Evolutionary conservation across 805 yeast genomes (phyloP).

Genomic region (Metschnikowia shivogae): DNA sequence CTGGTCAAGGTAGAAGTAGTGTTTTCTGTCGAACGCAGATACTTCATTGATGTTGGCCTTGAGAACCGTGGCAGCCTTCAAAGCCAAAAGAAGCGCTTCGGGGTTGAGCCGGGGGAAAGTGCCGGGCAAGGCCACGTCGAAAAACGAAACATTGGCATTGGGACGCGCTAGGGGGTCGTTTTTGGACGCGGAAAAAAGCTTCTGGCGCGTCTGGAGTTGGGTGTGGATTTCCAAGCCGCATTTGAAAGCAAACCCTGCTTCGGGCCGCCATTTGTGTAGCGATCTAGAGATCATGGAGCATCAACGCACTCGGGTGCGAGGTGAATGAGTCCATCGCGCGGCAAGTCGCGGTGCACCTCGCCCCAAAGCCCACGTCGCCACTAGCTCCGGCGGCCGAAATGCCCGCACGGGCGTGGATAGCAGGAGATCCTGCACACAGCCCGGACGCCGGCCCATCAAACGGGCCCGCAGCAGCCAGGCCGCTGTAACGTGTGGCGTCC

Average conservation of each 20-base stretch:
- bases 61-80: conserved; percentile 69
- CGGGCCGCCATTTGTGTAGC: conserved; percentile 16
- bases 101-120: conserved; percentile 80
- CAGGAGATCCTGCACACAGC: no score
- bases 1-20: conserved; percentile 94
- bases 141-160: conserved; percentile 67
- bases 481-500: no score
- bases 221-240: conserved; percentile 95
- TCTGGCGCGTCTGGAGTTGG: conserved; percentile 68
- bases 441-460: no score
- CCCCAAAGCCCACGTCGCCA: no score
- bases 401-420: no score
- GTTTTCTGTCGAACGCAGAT: conserved; percentile 87
- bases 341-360: no score
- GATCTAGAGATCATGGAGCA: conserved; percentile 13
- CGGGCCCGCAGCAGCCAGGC: no score
- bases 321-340: no score
- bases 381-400: no score
- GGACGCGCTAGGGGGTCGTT: conserved; percentile 37
- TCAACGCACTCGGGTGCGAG: background rate
- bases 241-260: conserved; percentile 39
- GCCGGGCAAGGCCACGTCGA: conserved; percentile 88
- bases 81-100: conserved; percentile 66
- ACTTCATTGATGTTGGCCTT: conserved; percentile 50
- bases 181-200: conserved; percentile 67